Percentiles rank a stretch among this genome's conserved stretches.
Evolutionary conservation across 345 rosid species (phyloP).

Genomic region (Turnera subulata): DNA sequence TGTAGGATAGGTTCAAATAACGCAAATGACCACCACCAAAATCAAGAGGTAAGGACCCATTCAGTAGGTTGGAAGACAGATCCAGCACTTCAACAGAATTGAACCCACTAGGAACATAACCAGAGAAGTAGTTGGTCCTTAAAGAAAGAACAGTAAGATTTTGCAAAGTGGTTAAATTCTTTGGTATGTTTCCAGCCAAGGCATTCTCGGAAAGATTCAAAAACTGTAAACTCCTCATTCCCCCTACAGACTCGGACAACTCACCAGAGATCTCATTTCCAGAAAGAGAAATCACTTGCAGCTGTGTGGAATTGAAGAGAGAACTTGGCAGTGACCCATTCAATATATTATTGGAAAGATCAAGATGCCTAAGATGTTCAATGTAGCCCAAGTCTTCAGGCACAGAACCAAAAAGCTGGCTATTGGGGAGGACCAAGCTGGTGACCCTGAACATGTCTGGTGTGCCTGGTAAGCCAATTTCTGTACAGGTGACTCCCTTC

Average conservation of each 20-base stretch:
- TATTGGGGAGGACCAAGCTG: conserved; percentile 46
- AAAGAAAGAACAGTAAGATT: conserved; percentile 67
- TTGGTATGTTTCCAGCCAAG: conserved; percentile 58
- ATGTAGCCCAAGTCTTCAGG: conserved; percentile 44
- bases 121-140: conserved; percentile 56
- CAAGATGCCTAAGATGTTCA: conserved; percentile 47
- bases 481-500: conserved; percentile 60
- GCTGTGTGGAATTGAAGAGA: conserved; percentile 50
- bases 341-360: conserved; percentile 63
- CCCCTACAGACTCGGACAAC: conserved; percentile 43
- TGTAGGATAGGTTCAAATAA: conserved; percentile 69
- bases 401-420: conserved; percentile 60
- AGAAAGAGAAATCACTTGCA: conserved; percentile 45
- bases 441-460: conserved; percentile 60
- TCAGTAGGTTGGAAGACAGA: conserved; percentile 77
- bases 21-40: conserved; percentile 52
- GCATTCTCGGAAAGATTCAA: conserved; percentile 81
- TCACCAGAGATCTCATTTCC: conserved; percentile 61
- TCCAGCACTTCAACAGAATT: conserved; percentile 51
- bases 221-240: conserved; percentile 39
- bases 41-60: conserved; percentile 55
- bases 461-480: conserved; percentile 35
- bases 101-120: conserved; percentile 53
- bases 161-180: conserved; percentile 36
- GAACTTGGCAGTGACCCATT: conserved; percentile 61